Evolutionary conservation across 139 green algal species (phyloP).

Genomic region (Ulvella scutata): DNA sequence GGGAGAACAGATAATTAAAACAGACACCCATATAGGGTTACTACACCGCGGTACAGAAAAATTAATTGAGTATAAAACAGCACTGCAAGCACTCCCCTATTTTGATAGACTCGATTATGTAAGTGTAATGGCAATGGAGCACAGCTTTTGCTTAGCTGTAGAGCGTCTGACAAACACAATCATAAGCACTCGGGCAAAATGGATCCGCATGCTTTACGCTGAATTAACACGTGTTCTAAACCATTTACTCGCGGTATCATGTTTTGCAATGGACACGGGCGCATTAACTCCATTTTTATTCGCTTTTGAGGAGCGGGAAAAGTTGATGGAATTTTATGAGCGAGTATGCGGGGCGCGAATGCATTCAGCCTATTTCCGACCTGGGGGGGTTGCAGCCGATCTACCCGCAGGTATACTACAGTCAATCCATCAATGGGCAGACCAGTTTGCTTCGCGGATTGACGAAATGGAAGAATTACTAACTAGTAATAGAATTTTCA

Average conservation of each 20-base stretch:
- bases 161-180: slow-evolving; percentile 45
- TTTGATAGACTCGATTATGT: slow-evolving; percentile 83
- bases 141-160: slow-evolving; percentile 63
- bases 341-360: slow-evolving; percentile 58
- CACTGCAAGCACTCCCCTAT: slow-evolving; percentile 68
- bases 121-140: slow-evolving; percentile 81
- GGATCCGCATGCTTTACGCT: slow-evolving; percentile 66
- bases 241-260: slow-evolving; percentile 56
- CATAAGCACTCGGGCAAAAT: slow-evolving; percentile 40
- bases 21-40: slow-evolving; percentile 73
- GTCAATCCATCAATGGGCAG: slow-evolving; percentile 66
- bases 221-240: slow-evolving; percentile 76
- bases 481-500: slow-evolving; percentile 73
- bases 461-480: slow-evolving; percentile 83
- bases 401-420: slow-evolving; percentile 59
- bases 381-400: slow-evolving; percentile 44
- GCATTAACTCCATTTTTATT: slow-evolving; percentile 72
- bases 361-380: slow-evolving; percentile 68
- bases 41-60: slow-evolving; percentile 76
- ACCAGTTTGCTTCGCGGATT: slow-evolving; percentile 62
- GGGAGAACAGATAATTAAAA: slow-evolving; percentile 50
- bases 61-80: slow-evolving; percentile 83
- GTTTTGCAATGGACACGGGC: slow-evolving; percentile 54
- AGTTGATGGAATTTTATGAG: slow-evolving; percentile 80
- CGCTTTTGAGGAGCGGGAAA: slow-evolving; percentile 77